Base-by-base conservation (phyloP, 257 asterid genomes). In the Cinchona pubescens region DNA sequence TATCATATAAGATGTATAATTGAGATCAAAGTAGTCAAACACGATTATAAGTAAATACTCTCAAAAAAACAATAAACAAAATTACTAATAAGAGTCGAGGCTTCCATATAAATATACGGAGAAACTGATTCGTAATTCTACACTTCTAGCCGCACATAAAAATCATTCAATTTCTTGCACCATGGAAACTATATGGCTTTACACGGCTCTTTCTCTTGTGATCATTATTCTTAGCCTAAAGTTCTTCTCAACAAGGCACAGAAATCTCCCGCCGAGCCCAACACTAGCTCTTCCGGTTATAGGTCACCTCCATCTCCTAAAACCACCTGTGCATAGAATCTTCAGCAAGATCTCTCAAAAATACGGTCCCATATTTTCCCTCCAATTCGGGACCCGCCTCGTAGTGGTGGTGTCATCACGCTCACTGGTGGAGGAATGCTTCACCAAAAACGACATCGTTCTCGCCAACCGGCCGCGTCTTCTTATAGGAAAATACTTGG, bases 221-320 rank as follows among this genome's bases (percentile, higher is more conserved):
- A 38, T 38, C 7, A 2, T 38, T 7, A 38, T 38, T 7, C 42
- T 38, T 38, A 38, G 42, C 42, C 7, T 38, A 38, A 38, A 38
- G 42, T 38, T 38, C 7, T 65, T 2, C 0, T 29, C 16, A 35
- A 10, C 35, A 35, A 11, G 38, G 18, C 23, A n/a, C 23, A 48
- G 45, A 19, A 86, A 87, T 27, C 84, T 89, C 15, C 92, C 91
- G 0, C 95, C 89, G 25, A 72, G 76, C 19, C 92, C 92, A 0
- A 3, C 23, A 12, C 80, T 60, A 1, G 71, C 88, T 16, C 82
- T 85, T 34, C 90, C 93, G 3, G 35, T 88, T 0, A 19, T 90
- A 27, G 93, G 93, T 3, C 93, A 90, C 64, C 86, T 90, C 73
- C 79, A 84, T 85, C 90, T 80, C 87, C 84, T 88, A 25, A 86